These are phyloP conservation scores for Pharnaceum exiguum DNA, from an alignment of 148 eudicot genomes.

Conservation along the genomic window DNA sequence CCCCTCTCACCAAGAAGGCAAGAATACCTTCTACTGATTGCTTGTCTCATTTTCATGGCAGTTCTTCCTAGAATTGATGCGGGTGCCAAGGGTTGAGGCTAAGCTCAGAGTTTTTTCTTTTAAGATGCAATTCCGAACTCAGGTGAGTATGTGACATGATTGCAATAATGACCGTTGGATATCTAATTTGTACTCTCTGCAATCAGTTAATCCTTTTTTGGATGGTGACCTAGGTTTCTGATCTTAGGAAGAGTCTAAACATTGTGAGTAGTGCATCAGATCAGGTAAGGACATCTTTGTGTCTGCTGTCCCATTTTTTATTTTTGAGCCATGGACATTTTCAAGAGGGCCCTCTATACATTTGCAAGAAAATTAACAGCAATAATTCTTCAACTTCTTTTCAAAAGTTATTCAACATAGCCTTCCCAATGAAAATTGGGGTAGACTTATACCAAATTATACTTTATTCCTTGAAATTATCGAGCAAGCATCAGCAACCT, in stretches of 20 bases:
- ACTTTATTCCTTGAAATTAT: neutral
- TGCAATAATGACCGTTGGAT: neutral
- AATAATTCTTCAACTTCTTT: no score
- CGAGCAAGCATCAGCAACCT: neutral
- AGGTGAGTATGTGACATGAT: conserved; percentile 44
- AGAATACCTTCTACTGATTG: no score
- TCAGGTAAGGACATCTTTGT: conserved; percentile 45
- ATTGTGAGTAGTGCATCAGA: conserved; percentile 66
- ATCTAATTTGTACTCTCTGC: neutral
- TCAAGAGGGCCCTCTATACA: no score
- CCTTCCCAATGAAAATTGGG: no score
- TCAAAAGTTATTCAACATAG: no score
- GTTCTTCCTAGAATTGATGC: conserved; percentile 88
- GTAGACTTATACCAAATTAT: neutral
- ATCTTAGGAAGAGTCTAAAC: conserved; percentile 61
- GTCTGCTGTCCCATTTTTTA: neutral
- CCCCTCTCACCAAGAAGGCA: no score
- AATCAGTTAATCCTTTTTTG: neutral
- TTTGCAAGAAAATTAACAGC: no score
- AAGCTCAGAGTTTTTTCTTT: conserved; percentile 89
- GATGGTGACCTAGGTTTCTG: conserved; percentile 55
- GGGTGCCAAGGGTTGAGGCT: conserved; percentile 77
- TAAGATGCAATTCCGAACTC: conserved; percentile 75
- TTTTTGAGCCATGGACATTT: neutral
- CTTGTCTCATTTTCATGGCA: conserved; percentile 20